Evolutionary conservation across 2,329 filamentous ascomycete species (phyloP), one percentile per base, ranked within the genome.

Genomic region (Neocatenulostroma microsporum): DNA sequence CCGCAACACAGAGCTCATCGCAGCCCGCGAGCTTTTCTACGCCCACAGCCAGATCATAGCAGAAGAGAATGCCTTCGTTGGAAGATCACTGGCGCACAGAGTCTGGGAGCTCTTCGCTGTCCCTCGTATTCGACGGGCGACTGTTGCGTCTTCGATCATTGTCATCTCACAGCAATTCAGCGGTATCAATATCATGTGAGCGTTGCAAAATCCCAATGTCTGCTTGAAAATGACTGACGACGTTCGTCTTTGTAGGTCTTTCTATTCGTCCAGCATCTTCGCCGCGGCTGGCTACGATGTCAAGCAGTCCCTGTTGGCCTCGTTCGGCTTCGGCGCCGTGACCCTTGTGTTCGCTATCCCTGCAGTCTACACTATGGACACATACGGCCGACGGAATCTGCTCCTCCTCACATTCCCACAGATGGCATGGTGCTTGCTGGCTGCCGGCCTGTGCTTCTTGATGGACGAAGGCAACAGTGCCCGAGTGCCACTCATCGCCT

Each of bases 321-420:
- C 73, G 0, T 71, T 69, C 48, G 74, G 74, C 0, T 78, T 76
- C 41, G 76, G 76, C 3, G 56, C 77, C 0, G 63, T 76, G 37
- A 76, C 72, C 44, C 77, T 76, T 44, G 29, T 76, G 31, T 77
- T 77, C 45, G 73, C 74, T 1, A 70, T 68, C 41, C 74, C 74
- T 0, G 73, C 74, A 1, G 58, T 79, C 23, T 77, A 66, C 63
- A 63, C 62, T 1, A 68, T 68, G 37, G 64, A 62, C 35, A 58
- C 59, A 1, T 62, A 63, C 24, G 62, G 63, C 4, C 58, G 63
- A 1, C 57, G 63, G 6, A 63, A 58, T 9, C 45, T 66, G 1
- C 52, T 64, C 2, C 52, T 65, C 1, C 58, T 54, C n/a, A 66
- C 63, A 1, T 64, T 65, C 41, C 64, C 64, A 1, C 46, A 62